phyloP scores from a whole-genome alignment of 768 basidiomycete genomes.

The Tulasnella sp. region DNA sequence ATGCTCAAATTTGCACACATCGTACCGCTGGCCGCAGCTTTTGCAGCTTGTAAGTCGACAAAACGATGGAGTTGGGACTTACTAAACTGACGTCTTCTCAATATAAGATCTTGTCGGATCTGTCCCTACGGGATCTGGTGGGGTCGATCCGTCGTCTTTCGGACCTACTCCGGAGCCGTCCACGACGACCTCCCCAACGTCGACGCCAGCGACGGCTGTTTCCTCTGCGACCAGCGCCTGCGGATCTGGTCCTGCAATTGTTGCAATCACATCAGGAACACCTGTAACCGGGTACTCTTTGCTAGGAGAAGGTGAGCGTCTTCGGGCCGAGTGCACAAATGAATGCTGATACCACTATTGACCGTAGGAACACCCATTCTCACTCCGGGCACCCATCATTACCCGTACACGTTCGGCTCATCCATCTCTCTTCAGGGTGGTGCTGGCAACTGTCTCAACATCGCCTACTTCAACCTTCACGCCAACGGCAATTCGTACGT shows the following conservation, averaged over 20 bases:
- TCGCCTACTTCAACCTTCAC: background rate
- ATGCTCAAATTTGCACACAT: background rate
- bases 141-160: background rate
- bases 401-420: background rate
- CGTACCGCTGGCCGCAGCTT: background rate
- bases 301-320: background rate
- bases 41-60: background rate
- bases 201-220: background rate
- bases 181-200: background rate
- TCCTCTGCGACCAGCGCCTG: background rate
- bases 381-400: background rate
- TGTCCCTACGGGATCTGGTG: background rate
- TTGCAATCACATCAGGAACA: background rate
- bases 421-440: background rate
- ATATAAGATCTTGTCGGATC: background rate
- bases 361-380: background rate
- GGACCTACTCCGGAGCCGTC: background rate
- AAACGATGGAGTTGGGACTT: background rate
- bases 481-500: background rate
- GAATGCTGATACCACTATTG: background rate
- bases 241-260: background rate
- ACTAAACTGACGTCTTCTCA: background rate
- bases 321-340: background rate
- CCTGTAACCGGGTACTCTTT: background rate
- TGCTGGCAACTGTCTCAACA: background rate